These are phyloP conservation scores for Volvariella volvacea DNA, from an alignment of 1,284 basidiomycete genomes.

Conservation along the genomic window DNA sequence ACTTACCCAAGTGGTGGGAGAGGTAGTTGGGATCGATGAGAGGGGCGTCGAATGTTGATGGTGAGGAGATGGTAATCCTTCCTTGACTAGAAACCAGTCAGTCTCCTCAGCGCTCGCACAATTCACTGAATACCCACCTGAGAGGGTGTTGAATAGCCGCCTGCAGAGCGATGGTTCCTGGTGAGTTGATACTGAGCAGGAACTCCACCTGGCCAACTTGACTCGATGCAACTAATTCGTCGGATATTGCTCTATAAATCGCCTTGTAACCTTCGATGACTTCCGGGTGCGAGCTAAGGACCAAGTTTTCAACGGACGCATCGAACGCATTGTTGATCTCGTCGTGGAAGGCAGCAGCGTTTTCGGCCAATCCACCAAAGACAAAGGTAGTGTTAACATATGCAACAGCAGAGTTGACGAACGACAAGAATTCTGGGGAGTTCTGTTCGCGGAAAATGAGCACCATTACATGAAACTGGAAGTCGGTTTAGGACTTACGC, in stretches of 20 bases:
- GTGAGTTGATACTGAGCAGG: constrained; percentile 48
- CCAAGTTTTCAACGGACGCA: constrained; percentile 22
- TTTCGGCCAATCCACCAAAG: constrained; percentile 15
- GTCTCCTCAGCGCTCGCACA: neutral
- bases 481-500: constrained; percentile 17
- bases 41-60: constrained; percentile 30
- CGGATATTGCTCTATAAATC: constrained; percentile 45
- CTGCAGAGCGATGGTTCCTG: constrained; percentile 47
- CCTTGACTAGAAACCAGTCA: constrained; percentile 17
- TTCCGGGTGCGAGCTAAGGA: constrained; percentile 38
- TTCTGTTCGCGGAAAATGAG: constrained; percentile 10
- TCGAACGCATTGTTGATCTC: constrained; percentile 9
- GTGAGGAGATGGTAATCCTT: constrained; percentile 28
- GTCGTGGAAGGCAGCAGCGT: constrained; percentile 13
- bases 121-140: constrained; percentile 22
- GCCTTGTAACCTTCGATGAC: constrained; percentile 60
- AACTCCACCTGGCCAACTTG: constrained; percentile 56
- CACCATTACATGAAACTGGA: neutral
- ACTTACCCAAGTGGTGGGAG: constrained; percentile 40
- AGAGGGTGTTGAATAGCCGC: constrained; percentile 65
- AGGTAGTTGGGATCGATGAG: constrained; percentile 41
- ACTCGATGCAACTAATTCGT: constrained; percentile 30
- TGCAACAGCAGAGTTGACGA: constrained; percentile 49
- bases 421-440: constrained; percentile 38
- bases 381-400: constrained; percentile 22